phyloP scores from a whole-genome alignment of 1,284 basidiomycete genomes.

The Singerocomus inundabilis region DNA sequence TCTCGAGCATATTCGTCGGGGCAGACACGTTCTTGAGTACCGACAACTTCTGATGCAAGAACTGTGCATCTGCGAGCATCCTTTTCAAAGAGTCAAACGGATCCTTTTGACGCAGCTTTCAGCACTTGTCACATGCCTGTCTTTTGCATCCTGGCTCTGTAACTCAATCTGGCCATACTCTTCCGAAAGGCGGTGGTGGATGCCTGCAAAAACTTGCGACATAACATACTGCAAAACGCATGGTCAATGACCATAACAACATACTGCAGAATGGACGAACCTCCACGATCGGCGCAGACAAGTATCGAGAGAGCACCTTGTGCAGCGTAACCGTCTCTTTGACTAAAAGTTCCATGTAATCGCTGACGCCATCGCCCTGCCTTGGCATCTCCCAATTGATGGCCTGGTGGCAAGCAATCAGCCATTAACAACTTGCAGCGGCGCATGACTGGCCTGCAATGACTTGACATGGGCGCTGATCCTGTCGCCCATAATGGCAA shows the following conservation, averaged over 20 bases:
- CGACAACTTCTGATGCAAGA: constrained; percentile 70
- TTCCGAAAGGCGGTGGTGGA: constrained; percentile 84
- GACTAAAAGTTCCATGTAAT: constrained; percentile 88
- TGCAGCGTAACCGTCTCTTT: constrained; percentile 97
- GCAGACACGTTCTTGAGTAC: constrained; percentile 66
- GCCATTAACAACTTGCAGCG: constrained; percentile 1
- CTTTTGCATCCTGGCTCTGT: constrained; percentile 78
- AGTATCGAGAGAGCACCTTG: constrained; percentile 93
- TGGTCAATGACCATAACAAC: constrained; percentile 5
- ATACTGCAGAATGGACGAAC: constrained; percentile 37
- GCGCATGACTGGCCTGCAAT: constrained; percentile 55
- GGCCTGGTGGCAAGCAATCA: constrained; percentile 40
- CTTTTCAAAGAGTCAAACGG: constrained; percentile 40
- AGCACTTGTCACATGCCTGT: constrained; percentile 52
- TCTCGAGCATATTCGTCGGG: constrained; percentile 76
- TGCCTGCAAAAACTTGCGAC: constrained; percentile 89
- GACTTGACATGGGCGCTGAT: constrained; percentile 83
- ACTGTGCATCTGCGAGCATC: constrained; percentile 74
- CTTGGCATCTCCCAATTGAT: constrained; percentile 75
- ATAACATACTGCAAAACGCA: constrained; percentile 68
- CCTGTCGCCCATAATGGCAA: constrained; percentile 98
- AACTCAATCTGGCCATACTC: constrained; percentile 82
- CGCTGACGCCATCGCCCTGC: constrained; percentile 59
- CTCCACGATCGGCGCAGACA: constrained; percentile 77
- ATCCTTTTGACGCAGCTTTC: constrained; percentile 2